phyloP scores from a whole-genome alignment of 2,329 filamentous ascomycete species.

The Fusarium nelsonii region DNA sequence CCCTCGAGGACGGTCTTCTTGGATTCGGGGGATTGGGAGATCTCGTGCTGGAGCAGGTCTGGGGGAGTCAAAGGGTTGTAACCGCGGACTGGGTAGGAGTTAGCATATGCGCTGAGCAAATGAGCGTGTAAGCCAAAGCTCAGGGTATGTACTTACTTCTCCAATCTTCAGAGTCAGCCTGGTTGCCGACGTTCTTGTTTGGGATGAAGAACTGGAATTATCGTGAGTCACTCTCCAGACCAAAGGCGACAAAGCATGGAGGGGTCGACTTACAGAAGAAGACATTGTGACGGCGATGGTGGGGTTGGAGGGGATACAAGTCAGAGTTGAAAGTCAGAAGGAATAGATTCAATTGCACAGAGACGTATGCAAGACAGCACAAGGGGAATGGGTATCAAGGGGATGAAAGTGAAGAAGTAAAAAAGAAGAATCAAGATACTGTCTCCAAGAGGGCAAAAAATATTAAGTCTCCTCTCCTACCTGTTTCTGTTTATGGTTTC shows the following conservation, averaged over 20 bases:
- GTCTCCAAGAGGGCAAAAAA: slow-evolving; percentile 7
- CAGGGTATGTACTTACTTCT: slow-evolving; percentile 69
- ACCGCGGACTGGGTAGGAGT: slow-evolving; percentile 73
- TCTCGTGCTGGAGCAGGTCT: slow-evolving; percentile 94
- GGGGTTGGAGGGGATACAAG: slow-evolving; percentile 23
- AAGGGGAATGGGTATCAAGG: not conserved
- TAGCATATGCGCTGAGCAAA: slow-evolving; percentile 28
- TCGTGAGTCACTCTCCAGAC: slow-evolving; percentile 49
- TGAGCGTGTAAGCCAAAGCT: slow-evolving; percentile 18
- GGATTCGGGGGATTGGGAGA: slow-evolving; percentile 70
- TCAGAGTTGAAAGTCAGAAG: slow-evolving; percentile 2
- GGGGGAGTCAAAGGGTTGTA: slow-evolving; percentile 95
- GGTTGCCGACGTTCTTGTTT: slow-evolving; percentile 83
- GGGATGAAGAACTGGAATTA: slow-evolving; percentile 74
- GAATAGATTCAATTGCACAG: slow-evolving; percentile 11
- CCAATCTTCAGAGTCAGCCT: slow-evolving; percentile 81
- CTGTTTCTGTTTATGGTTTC: slow-evolving; percentile 11
- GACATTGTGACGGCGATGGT: slow-evolving; percentile 44
- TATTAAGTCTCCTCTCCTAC: not conserved
- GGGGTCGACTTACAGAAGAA: slow-evolving; percentile 44
- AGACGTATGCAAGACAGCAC: not conserved
- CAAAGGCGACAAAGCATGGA: slow-evolving; percentile 17
- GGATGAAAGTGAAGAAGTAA: not conserved
- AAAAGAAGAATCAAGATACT: slow-evolving; percentile 6
- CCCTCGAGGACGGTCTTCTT: slow-evolving; percentile 71